Conservation (phyloP, 2,329 filamentous ascomycete genomes). For the Fusarium sublunatum region DNA sequence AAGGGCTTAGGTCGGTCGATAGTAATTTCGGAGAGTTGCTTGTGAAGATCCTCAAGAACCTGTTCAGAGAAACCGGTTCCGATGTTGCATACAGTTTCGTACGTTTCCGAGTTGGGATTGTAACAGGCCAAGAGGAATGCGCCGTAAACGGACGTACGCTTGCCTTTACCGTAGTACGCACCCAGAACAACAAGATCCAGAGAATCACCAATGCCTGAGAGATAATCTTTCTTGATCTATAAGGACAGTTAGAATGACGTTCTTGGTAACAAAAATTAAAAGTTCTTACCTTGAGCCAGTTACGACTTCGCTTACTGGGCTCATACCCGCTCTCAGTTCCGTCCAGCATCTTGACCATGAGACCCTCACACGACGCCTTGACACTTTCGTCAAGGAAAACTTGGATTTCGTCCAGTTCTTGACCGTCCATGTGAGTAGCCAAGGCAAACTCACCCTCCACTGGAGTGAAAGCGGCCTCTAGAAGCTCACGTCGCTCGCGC, state of each 20-base stretch:
- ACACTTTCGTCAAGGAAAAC: slow-evolving; percentile 92
- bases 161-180: slow-evolving; percentile 93
- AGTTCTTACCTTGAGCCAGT: slow-evolving; percentile 88
- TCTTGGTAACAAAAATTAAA: slow-evolving; percentile 45
- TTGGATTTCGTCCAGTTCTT: slow-evolving; percentile 93
- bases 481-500: slow-evolving; percentile 81
- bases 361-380: slow-evolving; percentile 93
- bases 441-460: slow-evolving; percentile 92
- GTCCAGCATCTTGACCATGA: slow-evolving; percentile 99
- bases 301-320: slow-evolving; percentile 93
- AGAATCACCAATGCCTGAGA: slow-evolving; percentile 91
- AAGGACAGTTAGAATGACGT: slow-evolving; percentile 64
- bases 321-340: slow-evolving; percentile 93
- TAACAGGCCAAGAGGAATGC: slow-evolving; percentile 96
- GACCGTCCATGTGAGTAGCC: slow-evolving; percentile 86
- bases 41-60: slow-evolving; percentile 88
- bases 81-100: slow-evolving; percentile 98
- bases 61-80: slow-evolving; percentile 96
- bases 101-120: slow-evolving; percentile 81
- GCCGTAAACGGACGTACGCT: slow-evolving; percentile 94
- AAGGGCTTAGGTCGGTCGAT: slow-evolving; percentile 96
- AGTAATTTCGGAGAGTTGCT: slow-evolving; percentile 76
- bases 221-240: slow-evolving; percentile 97
- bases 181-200: slow-evolving; percentile 96
- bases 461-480: slow-evolving; percentile 77